phyloP scores from a whole-genome alignment of 2,329 filamentous ascomycete genomes.

The Xylariaceae sp. region DNA sequence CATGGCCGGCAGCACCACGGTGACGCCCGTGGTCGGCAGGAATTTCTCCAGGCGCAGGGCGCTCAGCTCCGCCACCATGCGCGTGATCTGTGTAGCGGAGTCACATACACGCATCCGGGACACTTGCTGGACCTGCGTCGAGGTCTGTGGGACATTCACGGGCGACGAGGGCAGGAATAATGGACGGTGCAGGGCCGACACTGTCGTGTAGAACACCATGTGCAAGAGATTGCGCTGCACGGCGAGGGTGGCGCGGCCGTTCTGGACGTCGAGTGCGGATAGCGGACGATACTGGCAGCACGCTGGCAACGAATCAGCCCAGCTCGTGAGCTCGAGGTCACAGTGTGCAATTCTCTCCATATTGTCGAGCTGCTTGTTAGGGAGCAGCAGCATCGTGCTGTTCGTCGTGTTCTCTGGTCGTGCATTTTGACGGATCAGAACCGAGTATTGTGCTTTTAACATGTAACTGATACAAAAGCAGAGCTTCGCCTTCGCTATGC shows the following conservation, averaged over 20 bases:
- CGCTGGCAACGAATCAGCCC: slow-evolving; percentile 74
- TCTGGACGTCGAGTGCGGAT: slow-evolving; percentile 60
- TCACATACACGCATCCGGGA: slow-evolving; percentile 83
- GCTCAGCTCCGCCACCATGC: slow-evolving; percentile 79
- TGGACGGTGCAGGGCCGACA: slow-evolving; percentile 88
- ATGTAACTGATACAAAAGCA: slow-evolving; percentile 90
- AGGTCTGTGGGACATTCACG: slow-evolving; percentile 55
- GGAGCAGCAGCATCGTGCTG: slow-evolving; percentile 86
- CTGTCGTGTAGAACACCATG: slow-evolving; percentile 91
- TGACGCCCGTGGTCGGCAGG: slow-evolving; percentile 88
- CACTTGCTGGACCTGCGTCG: slow-evolving; percentile 77
- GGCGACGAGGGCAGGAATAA: slow-evolving; percentile 83
- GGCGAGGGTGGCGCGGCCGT: slow-evolving; percentile 64
- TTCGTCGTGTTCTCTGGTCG: slow-evolving; percentile 77
- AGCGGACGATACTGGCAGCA: slow-evolving; percentile 72
- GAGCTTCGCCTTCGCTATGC: slow-evolving; percentile 88
- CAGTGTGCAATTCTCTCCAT: slow-evolving; percentile 79
- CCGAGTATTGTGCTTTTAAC: slow-evolving; percentile 88
- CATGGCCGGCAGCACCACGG: slow-evolving; percentile 87
- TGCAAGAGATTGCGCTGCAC: slow-evolving; percentile 86
- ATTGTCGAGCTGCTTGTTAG: slow-evolving; percentile 85
- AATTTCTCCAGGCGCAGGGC: slow-evolving; percentile 75
- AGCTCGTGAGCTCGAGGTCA: slow-evolving; percentile 78
- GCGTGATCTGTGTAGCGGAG: slow-evolving; percentile 84
- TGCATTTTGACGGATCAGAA: slow-evolving; percentile 82